Evolutionary conservation across 257 asterid genomes (phyloP).

Genomic region (Echium plantagineum): DNA sequence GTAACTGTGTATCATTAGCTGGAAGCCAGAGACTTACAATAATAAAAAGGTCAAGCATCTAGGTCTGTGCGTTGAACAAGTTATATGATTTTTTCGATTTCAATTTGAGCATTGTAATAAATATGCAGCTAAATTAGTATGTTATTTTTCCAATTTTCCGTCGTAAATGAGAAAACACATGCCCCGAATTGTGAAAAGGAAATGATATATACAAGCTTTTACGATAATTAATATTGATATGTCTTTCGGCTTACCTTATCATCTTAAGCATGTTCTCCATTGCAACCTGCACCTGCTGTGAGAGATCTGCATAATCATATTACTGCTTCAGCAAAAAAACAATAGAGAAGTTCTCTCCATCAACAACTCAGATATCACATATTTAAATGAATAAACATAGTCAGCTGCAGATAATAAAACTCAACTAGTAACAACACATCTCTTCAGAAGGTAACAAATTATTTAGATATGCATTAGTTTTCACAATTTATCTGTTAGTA

Average conservation of each 20-base stretch:
- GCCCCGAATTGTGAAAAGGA: background rate
- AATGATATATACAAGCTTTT: background rate
- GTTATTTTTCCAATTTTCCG: background rate
- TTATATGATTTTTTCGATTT: no score
- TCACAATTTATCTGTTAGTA: no score
- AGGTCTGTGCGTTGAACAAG: background rate
- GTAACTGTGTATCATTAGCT: background rate
- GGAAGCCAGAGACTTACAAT: background rate
- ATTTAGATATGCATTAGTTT: no score
- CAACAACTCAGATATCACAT: background rate
- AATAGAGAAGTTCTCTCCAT: background rate
- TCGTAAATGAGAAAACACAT: background rate
- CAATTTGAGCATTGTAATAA: no score
- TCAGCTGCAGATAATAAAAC: no score
- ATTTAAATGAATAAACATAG: background rate
- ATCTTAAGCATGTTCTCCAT: slow-evolving; percentile 75
- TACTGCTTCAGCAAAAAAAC: background rate
- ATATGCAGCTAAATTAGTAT: background rate
- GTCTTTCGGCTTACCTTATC: slow-evolving; percentile 38
- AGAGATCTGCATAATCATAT: slow-evolving; percentile 36
- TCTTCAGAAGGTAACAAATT: no score
- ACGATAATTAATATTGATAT: slow-evolving; percentile 3
- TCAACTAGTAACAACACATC: no score
- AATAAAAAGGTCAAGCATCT: background rate
- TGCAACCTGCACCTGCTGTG: slow-evolving; percentile 61